These are phyloP conservation scores for Serendipita vermifera DNA, from an alignment of 768 basidiomycete species.

Conservation along the genomic window DNA sequence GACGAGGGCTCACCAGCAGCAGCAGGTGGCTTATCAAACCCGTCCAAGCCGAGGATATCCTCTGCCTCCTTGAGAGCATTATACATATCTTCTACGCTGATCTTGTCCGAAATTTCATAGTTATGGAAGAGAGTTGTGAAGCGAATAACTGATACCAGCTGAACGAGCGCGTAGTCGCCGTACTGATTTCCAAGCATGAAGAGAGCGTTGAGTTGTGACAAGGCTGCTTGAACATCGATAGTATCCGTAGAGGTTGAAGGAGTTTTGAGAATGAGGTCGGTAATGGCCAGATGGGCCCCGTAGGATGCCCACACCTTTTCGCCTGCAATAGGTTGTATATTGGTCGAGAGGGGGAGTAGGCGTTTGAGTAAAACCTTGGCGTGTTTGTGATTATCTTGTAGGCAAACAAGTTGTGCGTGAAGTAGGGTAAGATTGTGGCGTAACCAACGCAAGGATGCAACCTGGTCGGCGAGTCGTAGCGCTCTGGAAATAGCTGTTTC, in stretches of 20 bases:
- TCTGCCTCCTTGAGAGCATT: constrained; percentile 40
- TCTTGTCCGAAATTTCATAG: constrained; percentile 42
- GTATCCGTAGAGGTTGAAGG: constrained; percentile 10
- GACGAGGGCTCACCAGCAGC: constrained; percentile 3
- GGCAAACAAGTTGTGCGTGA: constrained; percentile 45
- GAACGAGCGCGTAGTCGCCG: constrained; percentile 13
- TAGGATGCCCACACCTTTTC: constrained; percentile 24
- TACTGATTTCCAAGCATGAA: constrained; percentile 10
- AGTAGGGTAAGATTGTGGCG: constrained; percentile 47
- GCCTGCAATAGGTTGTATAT: constrained; percentile 9
- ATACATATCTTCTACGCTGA: constrained; percentile 40
- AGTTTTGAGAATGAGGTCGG: constrained; percentile 30
- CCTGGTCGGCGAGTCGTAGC: constrained; percentile 26
- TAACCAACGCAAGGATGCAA: constrained; percentile 51
- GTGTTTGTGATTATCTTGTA: constrained; percentile 41
- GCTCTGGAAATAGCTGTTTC: not conserved
- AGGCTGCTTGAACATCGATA: constrained; percentile 13
- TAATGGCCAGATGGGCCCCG: constrained; percentile 40
- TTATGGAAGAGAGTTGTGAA: constrained; percentile 25
- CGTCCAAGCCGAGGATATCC: constrained; percentile 31
- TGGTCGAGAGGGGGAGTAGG: constrained; percentile 34
- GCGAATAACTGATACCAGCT: constrained; percentile 6
- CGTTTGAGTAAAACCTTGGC: constrained; percentile 47
- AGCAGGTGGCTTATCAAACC: constrained; percentile 18
- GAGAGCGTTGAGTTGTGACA: constrained; percentile 12